These are phyloP conservation scores for Phascolomyces articulosus DNA, from an alignment of 371 early-diverging fungal species.

Conservation along the genomic window DNA sequence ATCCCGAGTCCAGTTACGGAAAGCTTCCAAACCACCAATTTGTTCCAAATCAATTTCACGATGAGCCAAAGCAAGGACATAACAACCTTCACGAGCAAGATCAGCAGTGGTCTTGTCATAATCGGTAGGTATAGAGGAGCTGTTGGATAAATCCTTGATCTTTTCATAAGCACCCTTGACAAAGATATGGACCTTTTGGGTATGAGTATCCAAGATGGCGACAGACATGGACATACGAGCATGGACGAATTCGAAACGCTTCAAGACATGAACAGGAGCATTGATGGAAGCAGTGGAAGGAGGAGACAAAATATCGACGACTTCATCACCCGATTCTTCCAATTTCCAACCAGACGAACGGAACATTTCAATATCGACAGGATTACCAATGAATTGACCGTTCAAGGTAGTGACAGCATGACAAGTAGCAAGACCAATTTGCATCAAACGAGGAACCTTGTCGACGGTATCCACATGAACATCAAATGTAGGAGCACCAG, in stretches of 20 bases:
- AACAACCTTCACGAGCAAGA: conserved; percentile 76
- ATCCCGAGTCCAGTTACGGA: conserved; percentile 56
- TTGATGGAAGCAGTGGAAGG: conserved; percentile 19
- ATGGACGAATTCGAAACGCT: conserved; percentile 88
- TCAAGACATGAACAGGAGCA: conserved; percentile 57
- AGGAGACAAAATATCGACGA: conserved; percentile 50
- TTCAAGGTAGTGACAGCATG: conserved; percentile 80
- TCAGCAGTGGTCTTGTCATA: conserved; percentile 59
- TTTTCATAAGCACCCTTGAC: conserved; percentile 88
- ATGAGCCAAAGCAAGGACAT: conserved; percentile 75
- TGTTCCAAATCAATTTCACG: conserved; percentile 49
- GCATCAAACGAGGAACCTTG: conserved; percentile 43
- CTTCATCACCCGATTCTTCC: conserved; percentile 27
- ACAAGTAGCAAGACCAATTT: conserved; percentile 77
- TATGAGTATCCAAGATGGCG: conserved; percentile 62
- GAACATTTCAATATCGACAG: conserved; percentile 95
- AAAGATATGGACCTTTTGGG: conserved; percentile 67
- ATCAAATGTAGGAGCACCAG: conserved; percentile 22
- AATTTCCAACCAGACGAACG: conserved; percentile 63
- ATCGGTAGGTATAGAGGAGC: conserved; percentile 63
- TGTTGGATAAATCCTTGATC: conserved; percentile 60
- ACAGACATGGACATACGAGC: conserved; percentile 86
- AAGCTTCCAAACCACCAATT: conserved; percentile 40
- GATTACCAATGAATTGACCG: conserved; percentile 82
- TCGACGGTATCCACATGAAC: conserved; percentile 36